These are phyloP conservation scores for Emiliania huxleyi DNA, from an alignment of 78 protist genomes.

Conservation along the genomic window DNA sequence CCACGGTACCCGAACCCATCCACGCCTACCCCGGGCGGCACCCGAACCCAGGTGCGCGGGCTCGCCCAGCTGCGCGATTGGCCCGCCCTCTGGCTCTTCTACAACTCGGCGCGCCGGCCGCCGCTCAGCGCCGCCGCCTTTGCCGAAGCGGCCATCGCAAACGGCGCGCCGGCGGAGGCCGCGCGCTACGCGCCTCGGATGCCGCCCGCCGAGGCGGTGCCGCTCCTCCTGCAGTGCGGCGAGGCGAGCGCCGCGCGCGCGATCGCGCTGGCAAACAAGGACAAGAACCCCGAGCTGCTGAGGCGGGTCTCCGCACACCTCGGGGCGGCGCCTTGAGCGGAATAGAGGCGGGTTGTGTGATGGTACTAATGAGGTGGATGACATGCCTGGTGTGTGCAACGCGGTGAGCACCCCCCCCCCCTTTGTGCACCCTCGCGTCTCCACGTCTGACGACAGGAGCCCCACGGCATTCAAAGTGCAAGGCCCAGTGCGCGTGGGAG, in stretches of 20 bases:
- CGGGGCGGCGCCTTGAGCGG: too few species aligned
- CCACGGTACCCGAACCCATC: too few species aligned
- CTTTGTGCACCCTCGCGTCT: too few species aligned
- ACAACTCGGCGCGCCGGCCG: background rate
- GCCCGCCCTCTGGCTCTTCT: background rate
- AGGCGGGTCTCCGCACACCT: too few species aligned
- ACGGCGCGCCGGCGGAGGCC: background rate
- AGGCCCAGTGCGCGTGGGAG: too few species aligned
- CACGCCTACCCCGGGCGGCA: too few species aligned
- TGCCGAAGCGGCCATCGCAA: background rate
- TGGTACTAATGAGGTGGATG: too few species aligned
- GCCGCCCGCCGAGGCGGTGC: background rate
- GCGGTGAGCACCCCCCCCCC: too few species aligned
- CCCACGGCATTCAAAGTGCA: too few species aligned
- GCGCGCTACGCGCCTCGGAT: background rate
- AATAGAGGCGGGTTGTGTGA: too few species aligned
- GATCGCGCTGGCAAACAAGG: background rate
- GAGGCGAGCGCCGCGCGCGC: background rate
- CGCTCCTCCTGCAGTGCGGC: background rate
- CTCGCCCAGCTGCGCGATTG: slow-evolving; percentile 21
- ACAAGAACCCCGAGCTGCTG: background rate
- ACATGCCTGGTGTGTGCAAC: too few species aligned
- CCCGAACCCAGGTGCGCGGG: background rate
- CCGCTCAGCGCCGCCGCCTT: background rate
- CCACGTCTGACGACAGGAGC: too few species aligned